Evolutionary conservation across 306 rosid species (phyloP).

Genomic region (Sicyos baderoa): DNA sequence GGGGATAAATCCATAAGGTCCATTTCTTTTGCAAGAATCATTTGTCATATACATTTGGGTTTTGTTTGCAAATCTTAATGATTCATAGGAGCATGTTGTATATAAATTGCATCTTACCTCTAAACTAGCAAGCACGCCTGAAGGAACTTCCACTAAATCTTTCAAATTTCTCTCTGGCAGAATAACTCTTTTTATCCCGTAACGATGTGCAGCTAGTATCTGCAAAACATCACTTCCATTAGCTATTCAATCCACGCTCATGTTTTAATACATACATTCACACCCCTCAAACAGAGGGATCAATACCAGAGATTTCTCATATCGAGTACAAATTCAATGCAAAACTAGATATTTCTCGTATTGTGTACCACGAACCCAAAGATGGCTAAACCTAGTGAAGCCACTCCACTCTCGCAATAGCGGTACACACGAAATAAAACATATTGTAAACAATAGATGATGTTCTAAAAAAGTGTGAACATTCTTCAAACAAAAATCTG

Average conservation of each 20-base stretch:
- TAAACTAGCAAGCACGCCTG: slow-evolving; percentile 60
- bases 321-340: background rate
- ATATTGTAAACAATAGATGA: background rate
- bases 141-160: slow-evolving; percentile 86
- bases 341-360: background rate
- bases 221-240: slow-evolving; percentile 29
- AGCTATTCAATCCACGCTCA: slow-evolving; percentile 5
- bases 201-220: slow-evolving; percentile 94
- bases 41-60: background rate
- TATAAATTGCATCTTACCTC: slow-evolving; percentile 44
- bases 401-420: background rate
- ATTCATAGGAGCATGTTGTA: background rate
- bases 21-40: background rate
- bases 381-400: background rate
- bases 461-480: background rate
- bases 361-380: background rate
- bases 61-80: background rate
- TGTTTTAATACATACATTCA: too few species aligned
- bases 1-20: too few species aligned
- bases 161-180: slow-evolving; percentile 90
- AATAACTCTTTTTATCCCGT: slow-evolving; percentile 79
- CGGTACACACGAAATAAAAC: background rate
- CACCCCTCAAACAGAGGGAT: too few species aligned
- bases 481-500: background rate
- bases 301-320: background rate